A percentile compares a stretch with the other conserved stretches of the same genome.
Evolutionary conservation across 176 grass and related monocot genomes (phyloP).

Genomic region (Paspalum notatum): DNA sequence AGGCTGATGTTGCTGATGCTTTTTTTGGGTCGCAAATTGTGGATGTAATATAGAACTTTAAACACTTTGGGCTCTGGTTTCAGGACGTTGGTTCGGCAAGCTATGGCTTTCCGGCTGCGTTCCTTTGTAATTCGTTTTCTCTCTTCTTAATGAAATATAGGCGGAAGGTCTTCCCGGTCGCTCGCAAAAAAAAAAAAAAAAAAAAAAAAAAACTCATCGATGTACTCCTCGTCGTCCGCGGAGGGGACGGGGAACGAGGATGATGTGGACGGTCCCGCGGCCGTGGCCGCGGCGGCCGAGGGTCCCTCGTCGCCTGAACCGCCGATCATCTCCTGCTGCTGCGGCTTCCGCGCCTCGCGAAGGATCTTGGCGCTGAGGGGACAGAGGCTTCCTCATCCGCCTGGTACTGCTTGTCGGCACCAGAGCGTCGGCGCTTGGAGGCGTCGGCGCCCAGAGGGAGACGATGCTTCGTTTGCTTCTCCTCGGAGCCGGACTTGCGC

Average conservation of each 20-base stretch:
- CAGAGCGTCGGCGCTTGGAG: slow-evolving; percentile 66
- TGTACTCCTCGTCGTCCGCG: slow-evolving; percentile 46
- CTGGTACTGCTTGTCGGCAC: slow-evolving; percentile 70
- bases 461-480: slow-evolving; percentile 44
- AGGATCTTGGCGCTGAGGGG: slow-evolving; percentile 81
- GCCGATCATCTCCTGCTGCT: slow-evolving; percentile 68
- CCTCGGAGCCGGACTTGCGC: slow-evolving; percentile 51
- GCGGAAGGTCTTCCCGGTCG: too few species aligned
- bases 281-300: background rate
- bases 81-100: too few species aligned
- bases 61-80: too few species aligned
- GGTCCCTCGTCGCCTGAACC: slow-evolving; percentile 34
- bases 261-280: slow-evolving; percentile 20
- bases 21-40: too few species aligned
- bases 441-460: slow-evolving; percentile 55
- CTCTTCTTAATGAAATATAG: too few species aligned
- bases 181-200: too few species aligned
- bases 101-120: too few species aligned
- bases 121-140: too few species aligned
- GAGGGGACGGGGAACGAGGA: slow-evolving; percentile 28
- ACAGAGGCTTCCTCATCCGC: slow-evolving; percentile 57
- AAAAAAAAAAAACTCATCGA: slow-evolving; percentile 89
- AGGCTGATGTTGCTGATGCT: too few species aligned
- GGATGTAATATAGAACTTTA: too few species aligned
- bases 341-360: slow-evolving; percentile 77